Evolutionary conservation across 805 yeast species (phyloP), one percentile per base, ranked within the genome.

Genomic region (Candida takata): DNA sequence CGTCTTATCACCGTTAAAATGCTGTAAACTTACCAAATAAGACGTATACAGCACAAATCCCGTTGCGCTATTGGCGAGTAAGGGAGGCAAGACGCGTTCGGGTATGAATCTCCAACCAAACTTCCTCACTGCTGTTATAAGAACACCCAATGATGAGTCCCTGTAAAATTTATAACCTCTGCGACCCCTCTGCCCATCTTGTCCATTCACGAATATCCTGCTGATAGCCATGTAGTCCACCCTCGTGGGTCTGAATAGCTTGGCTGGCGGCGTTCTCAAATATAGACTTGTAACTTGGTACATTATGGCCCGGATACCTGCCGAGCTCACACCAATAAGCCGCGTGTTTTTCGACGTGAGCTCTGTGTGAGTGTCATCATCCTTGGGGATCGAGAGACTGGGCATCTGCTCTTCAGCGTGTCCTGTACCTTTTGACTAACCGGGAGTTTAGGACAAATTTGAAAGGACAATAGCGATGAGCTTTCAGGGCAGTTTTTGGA

Each of bases 61-160:
- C 1, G 94, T 79, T n/a, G 82, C 80, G 12, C 95, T 82, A 54
- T 90, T 90, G 12, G 94, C 95, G 2, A 88, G 42, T 29, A 90
- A 60, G 1, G 97, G 97, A 3, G 97, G 97, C 16, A 88, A 58
- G 2, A 87, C 78, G 33, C 61, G 50, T 24, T 84, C 84, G 0
- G 95, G 95, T 11, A 90, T 75, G 45, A 84, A 84, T 37, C 69
- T 64, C 95, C 95, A 84, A 3, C 97, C 97, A 48, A 81, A 84
- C 38, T 72, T 70, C 43, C 69, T 74, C 23, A 86, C 64, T 1
- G 95, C 94, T 36, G 73, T 72, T 31, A 75, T 64, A 21, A 90
- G 57, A 48, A 88, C 66, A 6, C 88, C 95, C 3, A 86, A 58
- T 1, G 85, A 75, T 2, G 95, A 83, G 56, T 88, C 95, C 3